Conservation (phyloP, 495 filamentous ascomycete genomes). For the Podospora pseudopauciseta region DNA sequence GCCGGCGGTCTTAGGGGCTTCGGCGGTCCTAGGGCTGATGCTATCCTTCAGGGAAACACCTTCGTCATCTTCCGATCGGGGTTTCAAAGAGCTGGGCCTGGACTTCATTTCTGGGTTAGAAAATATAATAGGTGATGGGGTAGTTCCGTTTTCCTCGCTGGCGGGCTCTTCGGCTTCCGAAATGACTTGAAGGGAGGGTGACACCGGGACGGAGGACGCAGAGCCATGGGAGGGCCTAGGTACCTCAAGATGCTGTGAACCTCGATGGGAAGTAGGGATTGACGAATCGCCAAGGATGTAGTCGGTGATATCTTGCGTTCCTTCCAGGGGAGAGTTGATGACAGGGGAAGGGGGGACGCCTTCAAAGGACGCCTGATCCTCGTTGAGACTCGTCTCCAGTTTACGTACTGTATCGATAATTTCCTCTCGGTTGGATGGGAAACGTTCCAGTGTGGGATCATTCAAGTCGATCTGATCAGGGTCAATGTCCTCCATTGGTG, state of each 20-base stretch:
- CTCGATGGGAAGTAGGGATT: constrained; percentile 15
- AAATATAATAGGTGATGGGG: constrained; percentile 15
- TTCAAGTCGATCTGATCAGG: constrained; percentile 38
- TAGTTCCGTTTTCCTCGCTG: constrained; percentile 13
- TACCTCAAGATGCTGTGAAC: constrained; percentile 16
- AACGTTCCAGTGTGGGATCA: constrained; percentile 49
- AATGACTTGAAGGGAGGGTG: constrained; percentile 31
- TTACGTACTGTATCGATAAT: constrained; percentile 47
- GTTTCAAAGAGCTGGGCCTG: constrained; percentile 8
- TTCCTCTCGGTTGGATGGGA: constrained; percentile 47
- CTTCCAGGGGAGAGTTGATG: constrained; percentile 22
- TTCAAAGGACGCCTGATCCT: constrained; percentile 43
- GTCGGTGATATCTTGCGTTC: constrained; percentile 27
- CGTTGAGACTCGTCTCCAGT: constrained; percentile 43
- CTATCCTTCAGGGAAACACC: constrained; percentile 26
- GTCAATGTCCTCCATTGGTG: constrained; percentile 17
- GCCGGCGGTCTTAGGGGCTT: neutral
- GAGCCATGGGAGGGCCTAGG: constrained; percentile 22
- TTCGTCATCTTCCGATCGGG: constrained; percentile 29
- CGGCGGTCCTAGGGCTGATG: constrained; percentile 11
- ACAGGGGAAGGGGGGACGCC: constrained; percentile 36
- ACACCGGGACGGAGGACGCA: constrained; percentile 21
- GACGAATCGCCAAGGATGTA: constrained; percentile 16
- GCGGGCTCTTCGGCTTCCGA: constrained; percentile 26
- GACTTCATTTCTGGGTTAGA: constrained; percentile 21